These are phyloP conservation scores for Cryphonectria parasitica DNA, from an alignment of 2,329 filamentous ascomycete genomes.

Conservation along the genomic window DNA sequence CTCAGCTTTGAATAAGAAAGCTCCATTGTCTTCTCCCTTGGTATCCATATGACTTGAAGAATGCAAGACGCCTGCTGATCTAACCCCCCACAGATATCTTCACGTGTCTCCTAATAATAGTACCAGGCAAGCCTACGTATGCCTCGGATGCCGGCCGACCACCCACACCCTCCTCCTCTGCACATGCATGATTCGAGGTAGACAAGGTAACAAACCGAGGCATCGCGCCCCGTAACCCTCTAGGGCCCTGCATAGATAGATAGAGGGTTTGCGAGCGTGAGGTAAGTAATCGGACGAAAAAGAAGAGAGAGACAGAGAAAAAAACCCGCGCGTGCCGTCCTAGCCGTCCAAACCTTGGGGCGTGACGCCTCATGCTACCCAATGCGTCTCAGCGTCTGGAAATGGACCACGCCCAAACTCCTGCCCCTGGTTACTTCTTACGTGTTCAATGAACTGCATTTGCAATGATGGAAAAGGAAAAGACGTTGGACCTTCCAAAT, in stretches of 20 bases:
- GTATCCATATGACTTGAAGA: too few relatives aligned
- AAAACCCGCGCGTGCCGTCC: conserved; percentile 4
- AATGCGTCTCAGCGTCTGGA: not conserved
- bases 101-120: too few relatives aligned
- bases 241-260: not conserved
- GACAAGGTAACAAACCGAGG: not conserved
- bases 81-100: not conserved
- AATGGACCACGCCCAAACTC: not conserved
- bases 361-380: not conserved
- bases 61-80: too few relatives aligned
- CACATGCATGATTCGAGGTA: not conserved
- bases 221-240: not conserved
- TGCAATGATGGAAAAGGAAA: not conserved
- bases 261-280: not conserved
- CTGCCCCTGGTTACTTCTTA: not conserved
- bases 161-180: not conserved
- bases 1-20: not conserved
- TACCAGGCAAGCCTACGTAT: too few relatives aligned
- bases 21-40: too few relatives aligned
- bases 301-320: too few relatives aligned
- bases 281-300: too few relatives aligned
- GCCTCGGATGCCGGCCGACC: too few relatives aligned
- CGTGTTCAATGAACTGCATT: too few relatives aligned
- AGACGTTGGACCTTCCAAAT: not conserved
- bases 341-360: not conserved